Conservation (phyloP, 2,329 filamentous ascomycete species). For the Elsinoe perseae region DNA sequence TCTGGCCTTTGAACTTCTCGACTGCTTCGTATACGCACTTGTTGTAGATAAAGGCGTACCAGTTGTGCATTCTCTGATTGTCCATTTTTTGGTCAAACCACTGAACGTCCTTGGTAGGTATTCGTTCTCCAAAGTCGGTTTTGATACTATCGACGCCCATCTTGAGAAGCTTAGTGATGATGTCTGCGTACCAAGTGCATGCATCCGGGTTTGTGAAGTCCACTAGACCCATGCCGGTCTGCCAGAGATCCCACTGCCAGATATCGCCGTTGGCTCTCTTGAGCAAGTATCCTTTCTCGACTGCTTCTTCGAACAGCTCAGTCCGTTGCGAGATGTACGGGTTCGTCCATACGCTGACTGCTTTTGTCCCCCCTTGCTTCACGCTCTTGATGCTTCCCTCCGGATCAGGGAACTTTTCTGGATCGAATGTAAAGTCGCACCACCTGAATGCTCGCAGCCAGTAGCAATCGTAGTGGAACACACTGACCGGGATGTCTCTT, state of each 20-base stretch:
- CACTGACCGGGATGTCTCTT: conserved; percentile 57
- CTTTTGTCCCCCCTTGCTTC: conserved; percentile 52
- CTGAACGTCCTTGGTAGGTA: conserved; percentile 56
- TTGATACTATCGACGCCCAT: conserved; percentile 65
- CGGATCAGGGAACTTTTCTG: conserved; percentile 61
- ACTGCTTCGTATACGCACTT: conserved; percentile 60
- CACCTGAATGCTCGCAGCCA: conserved; percentile 70
- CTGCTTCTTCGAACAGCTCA: conserved; percentile 56
- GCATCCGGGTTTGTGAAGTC: conserved; percentile 68
- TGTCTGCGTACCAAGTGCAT: conserved; percentile 55
- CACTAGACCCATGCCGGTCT: conserved; percentile 66
- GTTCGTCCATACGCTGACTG: conserved; percentile 70
- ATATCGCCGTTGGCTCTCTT: conserved; percentile 60
- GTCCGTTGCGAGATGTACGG: conserved; percentile 65
- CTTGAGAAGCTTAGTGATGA: conserved; percentile 57
- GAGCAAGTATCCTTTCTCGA: conserved; percentile 59
- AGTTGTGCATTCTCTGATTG: conserved; percentile 65
- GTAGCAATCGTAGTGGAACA: conserved; percentile 72
- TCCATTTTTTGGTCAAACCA: conserved; percentile 57
- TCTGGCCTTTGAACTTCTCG: conserved; percentile 43
- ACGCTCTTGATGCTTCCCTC: conserved; percentile 55
- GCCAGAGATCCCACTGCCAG: conserved; percentile 73
- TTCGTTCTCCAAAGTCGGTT: conserved; percentile 68
- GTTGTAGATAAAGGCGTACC: conserved; percentile 68
- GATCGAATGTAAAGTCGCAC: conserved; percentile 67